Evolutionary conservation across 2,329 filamentous ascomycete species (phyloP).

Genomic region (Aspergillus pseudonomiae): DNA sequence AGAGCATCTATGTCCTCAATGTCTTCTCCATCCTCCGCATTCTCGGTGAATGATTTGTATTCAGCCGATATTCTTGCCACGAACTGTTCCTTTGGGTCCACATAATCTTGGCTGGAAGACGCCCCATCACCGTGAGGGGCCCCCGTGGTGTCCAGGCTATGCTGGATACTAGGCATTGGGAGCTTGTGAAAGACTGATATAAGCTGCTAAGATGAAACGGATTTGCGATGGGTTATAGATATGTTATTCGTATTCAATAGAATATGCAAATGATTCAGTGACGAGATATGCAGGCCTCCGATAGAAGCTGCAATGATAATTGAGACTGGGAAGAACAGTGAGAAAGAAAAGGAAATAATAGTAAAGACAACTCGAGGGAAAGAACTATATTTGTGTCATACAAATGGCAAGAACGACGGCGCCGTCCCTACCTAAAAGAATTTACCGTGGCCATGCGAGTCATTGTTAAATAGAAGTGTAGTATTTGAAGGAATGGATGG

Average conservation of each 20-base stretch:
- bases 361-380: background rate
- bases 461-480: too few relatives aligned
- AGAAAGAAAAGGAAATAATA: background rate
- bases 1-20: conserved; percentile 84
- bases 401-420: background rate
- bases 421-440: background rate
- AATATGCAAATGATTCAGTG: background rate
- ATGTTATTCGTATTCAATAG: background rate
- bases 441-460: background rate
- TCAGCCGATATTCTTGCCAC: background rate
- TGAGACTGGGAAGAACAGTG: background rate
- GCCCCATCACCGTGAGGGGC: background rate
- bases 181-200: background rate
- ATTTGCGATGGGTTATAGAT: background rate
- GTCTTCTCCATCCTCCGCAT: conserved; percentile 64
- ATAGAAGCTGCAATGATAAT: background rate
- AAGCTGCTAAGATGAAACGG: background rate
- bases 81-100: background rate
- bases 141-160: background rate
- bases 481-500: too few relatives aligned
- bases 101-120: background rate
- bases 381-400: background rate
- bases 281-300: background rate
- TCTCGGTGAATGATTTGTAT: background rate
- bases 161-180: background rate